Percentiles rank a stretch among this genome's conserved stretches.
phyloP scores from a whole-genome alignment of 1,139 yeast species.

The Dujonia santamariae region DNA sequence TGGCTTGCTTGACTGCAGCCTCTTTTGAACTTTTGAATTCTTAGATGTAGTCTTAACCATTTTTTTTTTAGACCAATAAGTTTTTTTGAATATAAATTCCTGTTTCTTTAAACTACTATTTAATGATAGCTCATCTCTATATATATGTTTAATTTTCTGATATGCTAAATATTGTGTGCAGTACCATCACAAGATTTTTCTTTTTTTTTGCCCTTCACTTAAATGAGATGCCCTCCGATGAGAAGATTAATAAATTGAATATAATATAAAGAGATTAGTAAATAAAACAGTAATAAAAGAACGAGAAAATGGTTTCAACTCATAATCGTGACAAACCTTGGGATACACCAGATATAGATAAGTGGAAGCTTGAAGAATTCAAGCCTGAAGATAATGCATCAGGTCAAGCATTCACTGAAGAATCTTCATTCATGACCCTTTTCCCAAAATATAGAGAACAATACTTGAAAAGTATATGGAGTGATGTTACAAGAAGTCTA shows the following conservation, averaged over 20 bases:
- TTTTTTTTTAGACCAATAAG: background rate
- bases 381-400: constrained; percentile 84
- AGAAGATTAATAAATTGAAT: too few species aligned
- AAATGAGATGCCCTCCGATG: too few species aligned
- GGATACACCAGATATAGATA: constrained; percentile 95
- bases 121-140: too few species aligned
- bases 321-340: constrained; percentile 96
- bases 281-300: too few species aligned
- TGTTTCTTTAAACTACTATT: background rate
- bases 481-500: constrained; percentile 80
- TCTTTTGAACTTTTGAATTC: constrained; percentile 8
- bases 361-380: constrained; percentile 89
- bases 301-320: constrained; percentile 75
- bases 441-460: constrained; percentile 96
- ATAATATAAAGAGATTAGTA: background rate
- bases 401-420: constrained; percentile 89
- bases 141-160: too few species aligned
- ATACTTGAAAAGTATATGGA: constrained; percentile 87
- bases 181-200: too few species aligned
- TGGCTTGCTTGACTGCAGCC: constrained; percentile 14
- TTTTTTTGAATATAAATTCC: background rate
- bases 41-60: constrained; percentile 3
- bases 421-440: constrained; percentile 88
- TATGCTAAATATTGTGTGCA: too few species aligned
- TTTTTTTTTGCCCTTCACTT: too few species aligned